Evolutionary conservation across 257 asterid genomes (phyloP).

Genomic region (Linaria vulgaris): DNA sequence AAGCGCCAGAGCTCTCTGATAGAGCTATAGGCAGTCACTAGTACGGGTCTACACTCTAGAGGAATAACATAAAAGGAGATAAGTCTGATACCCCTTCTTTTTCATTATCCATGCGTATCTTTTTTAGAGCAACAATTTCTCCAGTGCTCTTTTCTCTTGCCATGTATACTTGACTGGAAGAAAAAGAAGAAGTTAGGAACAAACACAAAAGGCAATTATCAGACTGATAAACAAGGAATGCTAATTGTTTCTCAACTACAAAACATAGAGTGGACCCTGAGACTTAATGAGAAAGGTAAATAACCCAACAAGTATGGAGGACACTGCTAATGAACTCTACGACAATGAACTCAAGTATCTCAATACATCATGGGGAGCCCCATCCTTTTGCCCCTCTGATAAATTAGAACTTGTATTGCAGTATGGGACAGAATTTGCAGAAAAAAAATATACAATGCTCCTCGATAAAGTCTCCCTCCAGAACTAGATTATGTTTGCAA

Average conservation of each 20-base stretch:
- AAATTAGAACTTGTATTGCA: conserved; percentile 4
- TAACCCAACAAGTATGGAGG: not conserved
- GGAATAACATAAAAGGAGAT: conserved; percentile 11
- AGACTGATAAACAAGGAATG: not conserved
- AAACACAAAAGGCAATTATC: conserved; percentile 10
- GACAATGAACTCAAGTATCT: not conserved
- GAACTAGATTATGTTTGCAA: not conserved
- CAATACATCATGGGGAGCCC: conserved; percentile 3
- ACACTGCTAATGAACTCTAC: not conserved
- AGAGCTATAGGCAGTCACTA: conserved; percentile 13
- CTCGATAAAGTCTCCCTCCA: conserved; percentile 8
- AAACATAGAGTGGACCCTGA: conserved; percentile 5
- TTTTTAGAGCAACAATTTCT: conserved; percentile 90
- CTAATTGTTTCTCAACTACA: not conserved
- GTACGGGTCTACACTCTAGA: not conserved
- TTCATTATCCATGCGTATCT: conserved; percentile 97
- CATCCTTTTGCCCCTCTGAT: not conserved
- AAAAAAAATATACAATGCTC: conserved; percentile 5
- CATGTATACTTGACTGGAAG: conserved; percentile 85
- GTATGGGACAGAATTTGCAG: not conserved
- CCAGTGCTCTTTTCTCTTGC: conserved; percentile 84
- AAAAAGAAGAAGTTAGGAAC: conserved; percentile 17
- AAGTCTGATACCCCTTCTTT: conserved; percentile 83
- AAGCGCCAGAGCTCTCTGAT: conserved; percentile 21
- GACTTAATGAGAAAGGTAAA: conserved; percentile 18